Evolutionary conservation across 2,329 filamentous ascomycete species (phyloP), one percentile per base, ranked within the genome.

Genomic region (Neonectria ditissima): DNA sequence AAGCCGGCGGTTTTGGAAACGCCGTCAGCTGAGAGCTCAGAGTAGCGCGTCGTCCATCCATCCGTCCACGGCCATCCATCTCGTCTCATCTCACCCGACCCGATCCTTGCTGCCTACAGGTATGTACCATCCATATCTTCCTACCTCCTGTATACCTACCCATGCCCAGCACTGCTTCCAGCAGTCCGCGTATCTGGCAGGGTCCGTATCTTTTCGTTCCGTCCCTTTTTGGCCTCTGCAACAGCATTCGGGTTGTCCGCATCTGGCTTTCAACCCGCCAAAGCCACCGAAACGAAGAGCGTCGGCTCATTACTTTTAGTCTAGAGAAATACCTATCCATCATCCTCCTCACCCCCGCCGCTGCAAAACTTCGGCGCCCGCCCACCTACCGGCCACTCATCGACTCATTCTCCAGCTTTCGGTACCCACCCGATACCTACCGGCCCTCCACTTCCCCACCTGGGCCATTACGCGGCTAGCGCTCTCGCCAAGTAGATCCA

Each of bases 401-500:
- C 43, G 44, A 30, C 59, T 52, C 55, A 56, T 26, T 20, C 50
- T 39, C 39, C 61, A 56, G 51, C 39, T 41, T 50, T 54, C 51
- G 56, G 50, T 67, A 67, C 66, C 62, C 66, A 67, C 66, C 66
- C 51, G 54, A 52, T 66, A 67, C 67, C 26, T 65, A 51, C 41
- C 62, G 24, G 43, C 22, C 51, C 47, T 45, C 56, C n/a, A 50
- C 26, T 53, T 63, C 62, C 53, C 69, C 67, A 69, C 68, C 59
- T 44, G 14, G 45, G 51, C 62, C 60, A 59, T 67, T 62, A 61
- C 69, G 66, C 65, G 41, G 51, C 65, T 73, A 72, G 69, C 68
- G 71, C 69, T 62, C 48, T 60, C 47, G 34, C 41, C 52, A 69
- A 60, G 69, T 67, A 69, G 68, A 67, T 66, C 67, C 69, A 69